These are phyloP conservation scores for Pichia sp. DNA, from an alignment of 1,139 yeast genomes.

Conservation along the genomic window DNA sequence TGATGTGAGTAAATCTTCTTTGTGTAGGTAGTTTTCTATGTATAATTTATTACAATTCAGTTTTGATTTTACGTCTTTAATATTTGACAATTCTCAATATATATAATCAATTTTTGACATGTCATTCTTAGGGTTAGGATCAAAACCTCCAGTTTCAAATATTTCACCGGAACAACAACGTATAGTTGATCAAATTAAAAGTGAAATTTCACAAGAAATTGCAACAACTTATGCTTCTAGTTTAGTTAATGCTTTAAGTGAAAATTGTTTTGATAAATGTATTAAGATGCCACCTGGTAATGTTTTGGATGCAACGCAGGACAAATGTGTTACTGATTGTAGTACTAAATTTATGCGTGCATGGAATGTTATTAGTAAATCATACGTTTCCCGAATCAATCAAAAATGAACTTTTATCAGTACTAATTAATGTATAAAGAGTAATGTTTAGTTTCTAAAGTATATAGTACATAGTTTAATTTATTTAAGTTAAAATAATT, in stretches of 20 bases:
- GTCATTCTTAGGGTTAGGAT: constrained; percentile 28
- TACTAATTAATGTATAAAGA: no score
- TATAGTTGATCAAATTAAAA: constrained; percentile 57
- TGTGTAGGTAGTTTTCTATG: no score
- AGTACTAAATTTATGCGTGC: constrained; percentile 84
- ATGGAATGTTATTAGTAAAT: constrained; percentile 77
- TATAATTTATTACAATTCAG: background rate
- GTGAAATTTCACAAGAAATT: constrained; percentile 71
- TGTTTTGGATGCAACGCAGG: constrained; percentile 39
- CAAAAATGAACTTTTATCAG: no score
- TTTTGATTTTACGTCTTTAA: background rate
- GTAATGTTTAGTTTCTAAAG: no score
- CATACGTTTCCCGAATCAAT: constrained; percentile 63
- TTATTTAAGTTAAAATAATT: no score
- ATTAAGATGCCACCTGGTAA: constrained; percentile 43
- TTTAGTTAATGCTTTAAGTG: constrained; percentile 79
- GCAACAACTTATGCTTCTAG: constrained; percentile 89
- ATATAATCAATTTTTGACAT: no score
- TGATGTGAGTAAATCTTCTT: no score
- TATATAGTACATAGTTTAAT: no score
- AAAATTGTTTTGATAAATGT: constrained; percentile 81
- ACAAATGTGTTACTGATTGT: constrained; percentile 66
- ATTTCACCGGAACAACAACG: constrained; percentile 13
- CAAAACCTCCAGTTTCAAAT: constrained; percentile 1
- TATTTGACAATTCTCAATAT: background rate